Evolutionary conservation across 768 basidiomycete genomes (phyloP).

Genomic region (Tylopilus balloui): DNA sequence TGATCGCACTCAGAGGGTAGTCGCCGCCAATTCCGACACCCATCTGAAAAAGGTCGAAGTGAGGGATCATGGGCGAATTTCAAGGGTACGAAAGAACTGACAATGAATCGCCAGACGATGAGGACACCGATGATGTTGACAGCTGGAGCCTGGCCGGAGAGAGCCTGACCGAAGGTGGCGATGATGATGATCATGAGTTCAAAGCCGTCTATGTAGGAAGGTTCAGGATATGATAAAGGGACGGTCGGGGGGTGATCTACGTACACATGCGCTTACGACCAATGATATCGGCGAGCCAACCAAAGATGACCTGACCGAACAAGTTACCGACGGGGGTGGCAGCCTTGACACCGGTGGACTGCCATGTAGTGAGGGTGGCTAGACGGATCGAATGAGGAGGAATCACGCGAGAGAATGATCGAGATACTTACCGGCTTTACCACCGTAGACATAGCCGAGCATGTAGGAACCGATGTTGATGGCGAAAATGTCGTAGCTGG

Average conservation of each 20-base stretch:
- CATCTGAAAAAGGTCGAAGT: constrained; percentile 38
- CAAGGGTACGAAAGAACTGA: constrained; percentile 22
- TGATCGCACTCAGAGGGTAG: constrained; percentile 81
- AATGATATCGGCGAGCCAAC: constrained; percentile 72
- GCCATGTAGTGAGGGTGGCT: constrained; percentile 43
- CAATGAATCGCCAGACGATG: constrained; percentile 80
- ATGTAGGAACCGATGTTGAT: constrained; percentile 83
- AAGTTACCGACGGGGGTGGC: constrained; percentile 75
- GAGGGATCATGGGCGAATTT: not conserved
- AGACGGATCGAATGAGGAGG: not conserved
- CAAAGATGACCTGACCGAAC: constrained; percentile 72
- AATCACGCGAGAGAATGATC: not conserved
- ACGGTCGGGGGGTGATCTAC: constrained; percentile 22
- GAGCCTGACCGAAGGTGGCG: constrained; percentile 73
- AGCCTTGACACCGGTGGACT: constrained; percentile 74
- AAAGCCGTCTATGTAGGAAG: constrained; percentile 39
- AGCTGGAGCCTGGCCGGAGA: constrained; percentile 63
- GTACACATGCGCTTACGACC: constrained; percentile 79
- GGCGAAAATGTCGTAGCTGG: constrained; percentile 76
- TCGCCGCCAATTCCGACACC: constrained; percentile 87
- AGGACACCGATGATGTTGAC: constrained; percentile 72
- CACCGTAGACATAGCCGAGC: constrained; percentile 78
- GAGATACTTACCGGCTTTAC: constrained; percentile 12
- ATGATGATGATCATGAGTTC: constrained; percentile 77
- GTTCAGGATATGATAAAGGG: not conserved